phyloP scores from a whole-genome alignment of 169 alveolate genomes.

The Eimeria maxima region DNA sequence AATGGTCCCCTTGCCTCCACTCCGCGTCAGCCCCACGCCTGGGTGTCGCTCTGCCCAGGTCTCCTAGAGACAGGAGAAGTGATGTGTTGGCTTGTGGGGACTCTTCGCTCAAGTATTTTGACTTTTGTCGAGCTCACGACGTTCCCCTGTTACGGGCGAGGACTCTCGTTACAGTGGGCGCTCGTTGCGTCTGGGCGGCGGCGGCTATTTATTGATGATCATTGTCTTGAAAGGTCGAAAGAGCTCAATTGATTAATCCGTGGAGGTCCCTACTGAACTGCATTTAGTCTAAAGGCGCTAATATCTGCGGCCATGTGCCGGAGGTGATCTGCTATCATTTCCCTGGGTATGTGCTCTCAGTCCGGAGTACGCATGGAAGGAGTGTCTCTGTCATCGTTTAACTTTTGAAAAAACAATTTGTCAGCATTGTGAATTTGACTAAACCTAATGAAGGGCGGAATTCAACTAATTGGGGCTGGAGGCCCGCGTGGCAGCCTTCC shows the following conservation, averaged over 20 bases:
- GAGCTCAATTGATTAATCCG: neutral
- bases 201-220: neutral
- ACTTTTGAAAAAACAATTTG: neutral
- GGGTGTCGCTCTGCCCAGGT: no score
- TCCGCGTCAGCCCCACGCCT: no score
- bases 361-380: neutral
- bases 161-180: neutral
- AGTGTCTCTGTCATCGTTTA: neutral
- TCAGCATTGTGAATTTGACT: neutral
- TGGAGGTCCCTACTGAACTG: neutral
- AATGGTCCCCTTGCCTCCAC: no score
- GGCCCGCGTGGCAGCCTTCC: constrained; percentile 57
- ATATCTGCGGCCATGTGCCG: neutral
- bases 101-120: neutral
- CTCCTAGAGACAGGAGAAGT: no score
- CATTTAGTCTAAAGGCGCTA: neutral
- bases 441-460: neutral
- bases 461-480: constrained; percentile 26
- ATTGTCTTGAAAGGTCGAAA: neutral
- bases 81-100: no score
- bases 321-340: neutral
- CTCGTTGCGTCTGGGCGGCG: neutral
- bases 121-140: neutral
- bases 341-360: neutral
- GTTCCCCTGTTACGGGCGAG: neutral